These are phyloP conservation scores for Aspergillus leporis DNA, from an alignment of 495 filamentous ascomycete species.

Conservation along the genomic window DNA sequence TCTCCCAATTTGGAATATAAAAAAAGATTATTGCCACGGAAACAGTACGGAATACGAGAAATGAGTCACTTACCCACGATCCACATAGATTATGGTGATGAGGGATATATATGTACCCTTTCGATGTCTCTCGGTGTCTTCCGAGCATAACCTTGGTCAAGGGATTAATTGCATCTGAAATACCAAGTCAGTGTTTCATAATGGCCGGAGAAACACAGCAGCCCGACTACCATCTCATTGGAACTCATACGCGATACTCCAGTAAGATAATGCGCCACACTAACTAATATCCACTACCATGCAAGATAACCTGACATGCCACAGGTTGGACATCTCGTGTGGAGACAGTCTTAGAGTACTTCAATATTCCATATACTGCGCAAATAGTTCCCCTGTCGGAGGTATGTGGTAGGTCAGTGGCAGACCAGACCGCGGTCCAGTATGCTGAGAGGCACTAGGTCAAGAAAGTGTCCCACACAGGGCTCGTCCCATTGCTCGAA, in stretches of 20 bases:
- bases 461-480: conserved; percentile 30
- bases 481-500: conserved; percentile 35
- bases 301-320: conserved; percentile 3
- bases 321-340: conserved; percentile 40
- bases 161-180: not conserved
- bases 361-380: conserved; percentile 31
- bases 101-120: not conserved
- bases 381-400: conserved; percentile 26
- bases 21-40: too few species aligned
- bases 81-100: not conserved
- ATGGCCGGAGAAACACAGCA: conserved; percentile 9
- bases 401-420: conserved; percentile 15
- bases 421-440: not conserved
- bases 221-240: conserved; percentile 34
- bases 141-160: not conserved
- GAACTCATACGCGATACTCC: conserved; percentile 35
- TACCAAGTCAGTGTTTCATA: not conserved
- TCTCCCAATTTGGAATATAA: too few species aligned
- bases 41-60: not conserved
- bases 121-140: not conserved
- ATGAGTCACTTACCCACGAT: not conserved
- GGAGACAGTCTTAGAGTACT: conserved; percentile 38
- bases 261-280: conserved; percentile 19
- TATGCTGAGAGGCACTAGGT: conserved; percentile 7
- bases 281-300: not conserved